phyloP scores from a whole-genome alignment of 495 filamentous ascomycete genomes.

The Thermochaetoides thermophila region DNA sequence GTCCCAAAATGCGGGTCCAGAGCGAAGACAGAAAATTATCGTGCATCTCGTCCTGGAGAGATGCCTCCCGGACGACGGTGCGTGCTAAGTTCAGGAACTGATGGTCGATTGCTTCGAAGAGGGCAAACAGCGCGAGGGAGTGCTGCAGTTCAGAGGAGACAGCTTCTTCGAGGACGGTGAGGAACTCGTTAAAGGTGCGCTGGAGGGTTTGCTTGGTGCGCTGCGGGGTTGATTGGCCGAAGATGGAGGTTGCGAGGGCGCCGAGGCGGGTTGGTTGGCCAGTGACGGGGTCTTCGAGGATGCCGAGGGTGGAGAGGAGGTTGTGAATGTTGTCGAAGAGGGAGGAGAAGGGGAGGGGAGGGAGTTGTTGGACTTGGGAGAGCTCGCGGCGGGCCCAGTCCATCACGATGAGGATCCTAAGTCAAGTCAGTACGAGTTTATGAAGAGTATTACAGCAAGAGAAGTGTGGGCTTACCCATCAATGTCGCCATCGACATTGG shows the following conservation, averaged over 20 bases:
- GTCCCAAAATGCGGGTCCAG: constrained; percentile 70
- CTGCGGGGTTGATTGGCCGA: constrained; percentile 66
- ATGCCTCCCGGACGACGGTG: constrained; percentile 69
- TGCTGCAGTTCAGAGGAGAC: constrained; percentile 71
- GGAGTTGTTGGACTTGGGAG: constrained; percentile 29
- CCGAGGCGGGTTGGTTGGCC: constrained; percentile 54
- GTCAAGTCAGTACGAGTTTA: constrained; percentile 2
- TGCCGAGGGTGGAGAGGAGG: constrained; percentile 49
- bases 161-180: constrained; percentile 74
- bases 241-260: constrained; percentile 46
- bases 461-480: constrained; percentile 37
- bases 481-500: constrained; percentile 81
- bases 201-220: constrained; percentile 67
- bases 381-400: constrained; percentile 86
- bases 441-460: background rate
- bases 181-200: constrained; percentile 74
- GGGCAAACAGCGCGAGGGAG: constrained; percentile 56
- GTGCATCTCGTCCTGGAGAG: constrained; percentile 62
- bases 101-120: constrained; percentile 77
- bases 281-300: constrained; percentile 47
- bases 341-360: constrained; percentile 44
- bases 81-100: constrained; percentile 80
- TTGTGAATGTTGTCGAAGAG: constrained; percentile 68
- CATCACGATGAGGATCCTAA: constrained; percentile 79
- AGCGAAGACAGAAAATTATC: constrained; percentile 66